Base-by-base conservation (phyloP, 1,284 basidiomycete genomes). In the Microbotryum scabiosae region DNA sequence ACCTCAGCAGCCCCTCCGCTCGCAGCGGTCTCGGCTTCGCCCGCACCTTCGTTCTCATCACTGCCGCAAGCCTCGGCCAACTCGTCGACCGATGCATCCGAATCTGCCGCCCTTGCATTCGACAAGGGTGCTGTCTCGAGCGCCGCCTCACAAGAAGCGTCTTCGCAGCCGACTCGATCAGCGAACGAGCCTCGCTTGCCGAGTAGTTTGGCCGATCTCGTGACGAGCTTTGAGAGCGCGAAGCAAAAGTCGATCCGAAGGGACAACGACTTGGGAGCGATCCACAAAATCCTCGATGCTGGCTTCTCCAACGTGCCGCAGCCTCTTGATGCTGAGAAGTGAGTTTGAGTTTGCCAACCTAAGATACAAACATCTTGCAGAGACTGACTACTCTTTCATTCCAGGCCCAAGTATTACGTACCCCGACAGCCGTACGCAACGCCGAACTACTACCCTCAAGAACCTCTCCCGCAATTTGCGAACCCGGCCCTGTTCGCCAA, bases 271-370 rank as follows among this genome's bases (percentile, higher is more conserved):
- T 85, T 93, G 74, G 84, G 65, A 14, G 57, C 62, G 32, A 66
- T 96, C 50, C 88, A 94, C 78, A 87, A 91, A 73, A 84, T 96
- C 70, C 82, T 99, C 57, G 92, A 98, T 73, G 85, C 87, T 26
- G 87, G 92, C 57, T 90, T 89, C 73, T 81, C 85, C 50, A 89
- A 84, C 71, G 84, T 90, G 61, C 96, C 96, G 7, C 88, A 93
- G 73, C 90, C 94, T 25, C 81, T 87, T 63, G 96, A 99, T 74
- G 91, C 90, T 20, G 92, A 96, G 75, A 92, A 91, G 91, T 92
- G 68, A 73, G 84, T 76, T 26, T 3, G 4, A 16, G 25, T 30
- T 51, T 30, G 36, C 36, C 16, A 12, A 68, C 54, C 23, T 44
- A 54, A 32, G 26, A 47, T 59, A 59, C 70, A 36, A 41, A 57